Percentiles rank a stretch among this genome's conserved stretches.
phyloP scores from a whole-genome alignment of 768 basidiomycete species.

The Suillus tomentosus region DNA sequence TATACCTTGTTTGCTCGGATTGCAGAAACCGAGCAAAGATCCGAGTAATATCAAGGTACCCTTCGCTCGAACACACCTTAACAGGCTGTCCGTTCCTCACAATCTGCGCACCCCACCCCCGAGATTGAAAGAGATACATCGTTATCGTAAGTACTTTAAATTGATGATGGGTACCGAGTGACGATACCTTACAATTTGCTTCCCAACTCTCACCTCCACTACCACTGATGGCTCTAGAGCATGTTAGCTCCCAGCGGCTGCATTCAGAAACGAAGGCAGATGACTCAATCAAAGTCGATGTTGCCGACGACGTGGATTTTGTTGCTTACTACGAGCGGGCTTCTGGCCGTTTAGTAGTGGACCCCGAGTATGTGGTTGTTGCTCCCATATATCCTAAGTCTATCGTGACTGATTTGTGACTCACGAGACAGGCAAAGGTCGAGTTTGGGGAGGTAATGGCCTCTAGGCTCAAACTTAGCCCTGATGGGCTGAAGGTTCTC shows the following conservation, averaged over 20 bases:
- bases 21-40: too few species aligned
- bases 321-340: slow-evolving; percentile 50
- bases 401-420: background rate
- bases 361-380: slow-evolving; percentile 50
- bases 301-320: slow-evolving; percentile 34
- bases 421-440: slow-evolving; percentile 44
- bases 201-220: background rate
- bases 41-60: too few species aligned
- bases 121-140: background rate
- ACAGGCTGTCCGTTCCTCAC: background rate
- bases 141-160: background rate
- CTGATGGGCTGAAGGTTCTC: slow-evolving; percentile 47
- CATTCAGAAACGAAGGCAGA: background rate
- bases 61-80: too few species aligned
- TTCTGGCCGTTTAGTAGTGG: slow-evolving; percentile 62
- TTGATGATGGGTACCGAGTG: background rate
- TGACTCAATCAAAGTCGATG: background rate
- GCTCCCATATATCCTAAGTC: too few species aligned
- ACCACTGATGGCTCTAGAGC: background rate
- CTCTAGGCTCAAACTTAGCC: slow-evolving; percentile 45
- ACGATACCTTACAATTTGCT: background rate
- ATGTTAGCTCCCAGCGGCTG: background rate
- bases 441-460: slow-evolving; percentile 53
- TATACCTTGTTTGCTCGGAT: too few species aligned
- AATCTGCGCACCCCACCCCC: background rate